These are phyloP conservation scores for Backusella parvicylindrica DNA, from an alignment of 192 early-diverging fungal species.

Conservation along the genomic window DNA sequence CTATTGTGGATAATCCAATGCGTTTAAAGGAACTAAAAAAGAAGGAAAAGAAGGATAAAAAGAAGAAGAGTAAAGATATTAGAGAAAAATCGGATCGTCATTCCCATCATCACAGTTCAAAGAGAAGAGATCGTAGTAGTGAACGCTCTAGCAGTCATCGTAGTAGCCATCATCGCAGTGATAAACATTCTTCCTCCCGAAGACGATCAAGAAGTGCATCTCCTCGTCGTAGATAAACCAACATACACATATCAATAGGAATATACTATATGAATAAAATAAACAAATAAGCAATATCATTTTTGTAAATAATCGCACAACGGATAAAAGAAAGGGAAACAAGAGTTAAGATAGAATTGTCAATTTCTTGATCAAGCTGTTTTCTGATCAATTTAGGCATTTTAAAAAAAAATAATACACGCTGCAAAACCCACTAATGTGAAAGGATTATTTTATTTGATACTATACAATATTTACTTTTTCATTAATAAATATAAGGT, in stretches of 20 bases:
- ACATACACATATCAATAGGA: too few relatives aligned
- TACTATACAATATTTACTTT: neutral
- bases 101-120: neutral
- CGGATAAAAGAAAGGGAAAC: too few relatives aligned
- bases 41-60: conserved; percentile 43
- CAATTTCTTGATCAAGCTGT: too few relatives aligned
- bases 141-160: conserved; percentile 23
- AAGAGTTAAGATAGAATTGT: too few relatives aligned
- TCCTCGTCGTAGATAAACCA: neutral
- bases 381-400: too few relatives aligned
- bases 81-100: conserved; percentile 29
- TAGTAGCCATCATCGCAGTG: conserved; percentile 34
- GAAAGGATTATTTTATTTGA: too few relatives aligned
- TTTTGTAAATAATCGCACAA: neutral
- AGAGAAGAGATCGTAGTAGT: conserved; percentile 15
- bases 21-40: conserved; percentile 54
- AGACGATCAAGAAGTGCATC: neutral
- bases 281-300: too few relatives aligned
- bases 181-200: conserved; percentile 8
- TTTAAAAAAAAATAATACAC: too few relatives aligned
- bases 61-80: conserved; percentile 42
- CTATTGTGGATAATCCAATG: conserved; percentile 70
- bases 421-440: too few relatives aligned
- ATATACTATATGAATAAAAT: too few relatives aligned
- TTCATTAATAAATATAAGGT: neutral